phyloP scores from a whole-genome alignment of 352 stramenopile species.

The Hyaloperonospora brassicae region DNA sequence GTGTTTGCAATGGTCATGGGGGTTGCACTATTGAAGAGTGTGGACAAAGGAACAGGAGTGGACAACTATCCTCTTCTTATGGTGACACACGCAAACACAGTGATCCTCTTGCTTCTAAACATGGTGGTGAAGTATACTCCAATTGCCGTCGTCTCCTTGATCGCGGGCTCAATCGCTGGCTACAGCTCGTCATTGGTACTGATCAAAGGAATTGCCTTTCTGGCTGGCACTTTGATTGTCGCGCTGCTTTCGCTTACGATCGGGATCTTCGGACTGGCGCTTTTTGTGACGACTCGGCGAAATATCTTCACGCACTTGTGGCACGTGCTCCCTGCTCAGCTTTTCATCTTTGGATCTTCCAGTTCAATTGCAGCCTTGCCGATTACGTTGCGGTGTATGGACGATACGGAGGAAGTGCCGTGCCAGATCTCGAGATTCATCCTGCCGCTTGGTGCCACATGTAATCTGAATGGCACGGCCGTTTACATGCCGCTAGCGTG shows the following conservation, averaged over 20 bases:
- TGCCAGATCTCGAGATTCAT: conserved; percentile 53
- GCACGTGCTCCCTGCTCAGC: conserved; percentile 59
- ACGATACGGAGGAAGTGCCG: conserved; percentile 55
- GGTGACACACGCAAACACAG: conserved; percentile 55
- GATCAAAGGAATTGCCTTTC: conserved; percentile 41
- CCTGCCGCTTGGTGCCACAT: conserved; percentile 55
- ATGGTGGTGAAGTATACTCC: conserved; percentile 58
- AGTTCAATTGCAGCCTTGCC: conserved; percentile 76
- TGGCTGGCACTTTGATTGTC: conserved; percentile 38
- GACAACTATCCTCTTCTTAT: conserved; percentile 65
- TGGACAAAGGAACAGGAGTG: conserved; percentile 36
- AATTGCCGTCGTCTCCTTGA: conserved; percentile 64
- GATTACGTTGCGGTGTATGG: conserved; percentile 68
- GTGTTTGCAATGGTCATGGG: conserved; percentile 65
- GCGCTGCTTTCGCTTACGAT: conserved; percentile 45
- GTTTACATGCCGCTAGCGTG: conserved; percentile 68
- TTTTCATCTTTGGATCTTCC: conserved; percentile 72
- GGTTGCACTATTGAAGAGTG: conserved; percentile 52
- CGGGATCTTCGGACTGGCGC: conserved; percentile 37
- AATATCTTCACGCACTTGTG: conserved; percentile 66
- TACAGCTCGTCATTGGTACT: conserved; percentile 40
- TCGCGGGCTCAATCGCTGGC: conserved; percentile 52
- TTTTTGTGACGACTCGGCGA: conserved; percentile 48
- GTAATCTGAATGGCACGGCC: conserved; percentile 66
- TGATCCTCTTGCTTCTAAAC: conserved; percentile 68